Conservation (phyloP, 192 early-diverging fungal genomes). For the Backusella mclennaniae region DNA sequence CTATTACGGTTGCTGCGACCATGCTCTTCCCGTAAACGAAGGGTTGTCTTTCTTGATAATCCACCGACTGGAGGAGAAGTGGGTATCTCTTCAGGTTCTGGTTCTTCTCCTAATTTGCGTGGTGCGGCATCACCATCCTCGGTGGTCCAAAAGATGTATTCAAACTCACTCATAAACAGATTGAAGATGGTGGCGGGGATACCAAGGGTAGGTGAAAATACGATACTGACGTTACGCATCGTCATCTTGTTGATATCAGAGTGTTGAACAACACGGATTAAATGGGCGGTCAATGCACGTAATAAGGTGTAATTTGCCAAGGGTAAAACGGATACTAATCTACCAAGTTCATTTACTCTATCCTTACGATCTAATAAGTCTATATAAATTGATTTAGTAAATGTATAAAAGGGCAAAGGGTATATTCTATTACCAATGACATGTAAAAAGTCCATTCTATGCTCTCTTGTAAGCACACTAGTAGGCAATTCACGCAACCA, state of each 20-base stretch:
- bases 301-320: conserved; percentile 89
- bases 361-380: conserved; percentile 80
- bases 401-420: neutral
- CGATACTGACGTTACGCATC: conserved; percentile 92
- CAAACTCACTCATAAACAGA: conserved; percentile 88
- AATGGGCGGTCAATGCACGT: conserved; percentile 82
- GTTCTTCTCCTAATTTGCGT: conserved; percentile 16
- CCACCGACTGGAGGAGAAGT: neutral
- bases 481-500: conserved; percentile 88
- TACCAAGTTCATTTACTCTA: conserved; percentile 78
- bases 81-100: neutral
- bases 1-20: conserved; percentile 48
- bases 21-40: conserved; percentile 19
- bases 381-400: conserved; percentile 10
- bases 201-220: conserved; percentile 92
- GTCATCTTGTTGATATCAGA: conserved; percentile 92
- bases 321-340: conserved; percentile 76
- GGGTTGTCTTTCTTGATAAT: conserved; percentile 18
- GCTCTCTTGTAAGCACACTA: conserved; percentile 85
- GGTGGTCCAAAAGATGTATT: conserved; percentile 78
- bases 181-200: conserved; percentile 94
- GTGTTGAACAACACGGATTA: conserved; percentile 85
- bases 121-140: conserved; percentile 60
- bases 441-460: conserved; percentile 80
- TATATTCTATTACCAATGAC: conserved; percentile 58